Percentiles rank a stretch among this genome's conserved stretches.
These are phyloP conservation scores for Cyberlindnera xylosilytica DNA, from an alignment of 805 yeast species.

Conservation along the genomic window DNA sequence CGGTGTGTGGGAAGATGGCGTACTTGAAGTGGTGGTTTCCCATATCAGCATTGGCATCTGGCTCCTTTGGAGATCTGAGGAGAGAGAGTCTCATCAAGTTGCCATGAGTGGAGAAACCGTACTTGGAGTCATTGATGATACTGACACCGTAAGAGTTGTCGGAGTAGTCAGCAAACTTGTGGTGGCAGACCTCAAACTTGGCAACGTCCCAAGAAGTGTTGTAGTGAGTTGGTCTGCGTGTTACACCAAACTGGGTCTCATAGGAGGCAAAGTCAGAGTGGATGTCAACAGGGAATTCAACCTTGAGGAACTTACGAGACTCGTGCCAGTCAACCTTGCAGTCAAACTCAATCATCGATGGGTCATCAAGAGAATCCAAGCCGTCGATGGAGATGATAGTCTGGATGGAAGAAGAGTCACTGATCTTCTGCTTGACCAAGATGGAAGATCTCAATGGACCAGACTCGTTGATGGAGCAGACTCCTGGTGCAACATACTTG, in stretches of 20 bases:
- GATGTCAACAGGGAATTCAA: conserved; percentile 89
- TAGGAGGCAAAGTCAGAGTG: conserved; percentile 75
- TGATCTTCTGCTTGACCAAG: conserved; percentile 57
- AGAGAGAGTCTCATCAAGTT: conserved; percentile 82
- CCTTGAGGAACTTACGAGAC: conserved; percentile 82
- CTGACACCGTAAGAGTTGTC: conserved; percentile 87
- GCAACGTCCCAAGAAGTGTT: conserved; percentile 97
- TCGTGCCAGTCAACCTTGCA: conserved; percentile 84
- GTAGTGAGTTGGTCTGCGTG: conserved; percentile 89
- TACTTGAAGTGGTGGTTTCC: conserved; percentile 80
- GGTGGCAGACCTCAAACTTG: conserved; percentile 93
- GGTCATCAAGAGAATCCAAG: conserved; percentile 31
- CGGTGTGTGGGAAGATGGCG: conserved; percentile 80
- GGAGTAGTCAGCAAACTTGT: conserved; percentile 88
- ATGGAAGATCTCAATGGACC: conserved; percentile 65
- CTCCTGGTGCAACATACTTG: conserved; percentile 41
- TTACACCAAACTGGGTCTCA: conserved; percentile 92
- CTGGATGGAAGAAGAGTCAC: conserved; percentile 53
- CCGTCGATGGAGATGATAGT: conserved; percentile 73
- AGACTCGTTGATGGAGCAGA: conserved; percentile 38
- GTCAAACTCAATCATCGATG: conserved; percentile 46
- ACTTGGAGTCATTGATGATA: conserved; percentile 77
- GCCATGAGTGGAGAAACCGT: conserved; percentile 94
- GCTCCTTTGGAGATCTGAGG: conserved; percentile 88
- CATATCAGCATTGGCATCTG: conserved; percentile 94